A percentile compares a stretch with the other conserved stretches of the same genome.
Conservation (phyloP, 1,284 basidiomycete species). For the Taiwanofungus camphoratus region DNA sequence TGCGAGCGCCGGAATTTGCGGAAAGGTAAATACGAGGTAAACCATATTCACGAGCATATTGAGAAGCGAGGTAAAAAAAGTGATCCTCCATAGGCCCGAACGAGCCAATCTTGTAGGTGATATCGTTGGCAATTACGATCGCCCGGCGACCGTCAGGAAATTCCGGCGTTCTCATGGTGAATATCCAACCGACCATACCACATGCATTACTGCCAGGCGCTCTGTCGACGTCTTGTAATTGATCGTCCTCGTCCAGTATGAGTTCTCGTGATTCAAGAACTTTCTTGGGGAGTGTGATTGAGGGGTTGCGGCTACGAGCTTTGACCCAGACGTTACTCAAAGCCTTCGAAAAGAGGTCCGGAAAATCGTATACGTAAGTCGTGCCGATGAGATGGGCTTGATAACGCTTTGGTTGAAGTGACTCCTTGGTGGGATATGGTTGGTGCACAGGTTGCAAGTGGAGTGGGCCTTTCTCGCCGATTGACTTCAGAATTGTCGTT, state of each 20-base stretch:
- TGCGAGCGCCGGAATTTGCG: conserved; percentile 96
- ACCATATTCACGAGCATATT: conserved; percentile 86
- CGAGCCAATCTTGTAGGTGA: conserved; percentile 98
- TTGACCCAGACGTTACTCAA: conserved; percentile 90
- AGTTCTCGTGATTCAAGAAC: conserved; percentile 85
- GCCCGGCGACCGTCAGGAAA: conserved; percentile 85
- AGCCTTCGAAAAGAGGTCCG: conserved; percentile 96
- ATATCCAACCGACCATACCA: conserved; percentile 99
- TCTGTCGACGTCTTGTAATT: conserved; percentile 85
- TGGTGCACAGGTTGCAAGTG: conserved; percentile 92
- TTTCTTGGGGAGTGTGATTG: conserved; percentile 70
- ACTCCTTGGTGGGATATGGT: conserved; percentile 95
- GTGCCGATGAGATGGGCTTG: conserved; percentile 99
- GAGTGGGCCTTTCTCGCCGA: conserved; percentile 90
- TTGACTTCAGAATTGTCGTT: conserved; percentile 90
- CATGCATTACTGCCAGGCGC: conserved; percentile 91
- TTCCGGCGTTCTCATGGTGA: conserved; percentile 91
- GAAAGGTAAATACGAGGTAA: conserved; percentile 96
- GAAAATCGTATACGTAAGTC: conserved; percentile 99
- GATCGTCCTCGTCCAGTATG: conserved; percentile 90
- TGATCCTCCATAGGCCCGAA: conserved; percentile 96
- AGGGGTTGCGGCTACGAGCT: conserved; percentile 59
- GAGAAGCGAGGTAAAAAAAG: conserved; percentile 93
- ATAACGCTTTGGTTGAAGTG: conserved; percentile 98
- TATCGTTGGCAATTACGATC: conserved; percentile 96